Evolutionary conservation across 495 filamentous ascomycete species (phyloP).

Genomic region (Bacidia rubella): DNA sequence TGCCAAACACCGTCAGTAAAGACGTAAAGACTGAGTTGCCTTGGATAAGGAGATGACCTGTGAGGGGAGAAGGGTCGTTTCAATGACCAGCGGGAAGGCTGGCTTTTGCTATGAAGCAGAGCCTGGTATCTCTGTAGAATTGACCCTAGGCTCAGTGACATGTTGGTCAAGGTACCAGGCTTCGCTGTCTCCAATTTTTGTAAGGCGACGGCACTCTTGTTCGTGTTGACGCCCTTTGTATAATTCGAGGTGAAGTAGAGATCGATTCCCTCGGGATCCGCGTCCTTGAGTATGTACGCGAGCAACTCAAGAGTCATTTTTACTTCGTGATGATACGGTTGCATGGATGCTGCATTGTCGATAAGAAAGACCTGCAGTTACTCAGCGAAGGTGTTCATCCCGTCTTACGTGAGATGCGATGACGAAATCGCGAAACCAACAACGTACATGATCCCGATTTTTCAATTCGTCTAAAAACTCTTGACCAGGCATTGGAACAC

Average conservation of each 20-base stretch:
- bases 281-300: constrained; percentile 22
- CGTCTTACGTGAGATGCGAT: not conserved
- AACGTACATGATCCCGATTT: constrained; percentile 15
- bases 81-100: not conserved
- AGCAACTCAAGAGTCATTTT: constrained; percentile 18
- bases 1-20: constrained; percentile 31
- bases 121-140: constrained; percentile 5
- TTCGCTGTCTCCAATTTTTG: not conserved
- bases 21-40: constrained; percentile 25
- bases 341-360: constrained; percentile 27
- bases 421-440: too few species aligned
- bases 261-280: constrained; percentile 24
- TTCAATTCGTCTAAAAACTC: constrained; percentile 17
- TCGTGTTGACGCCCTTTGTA: not conserved
- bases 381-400: too few species aligned
- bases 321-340: constrained; percentile 18
- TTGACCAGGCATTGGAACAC: not conserved
- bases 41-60: not conserved
- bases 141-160: constrained; percentile 6
- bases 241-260: constrained; percentile 20
- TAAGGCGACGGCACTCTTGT: not conserved
- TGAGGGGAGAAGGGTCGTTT: not conserved
- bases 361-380: constrained; percentile 32
- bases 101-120: not conserved
- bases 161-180: constrained; percentile 5